Conservation (phyloP, 768 basidiomycete species). For the Tricholoma flavovirens region DNA sequence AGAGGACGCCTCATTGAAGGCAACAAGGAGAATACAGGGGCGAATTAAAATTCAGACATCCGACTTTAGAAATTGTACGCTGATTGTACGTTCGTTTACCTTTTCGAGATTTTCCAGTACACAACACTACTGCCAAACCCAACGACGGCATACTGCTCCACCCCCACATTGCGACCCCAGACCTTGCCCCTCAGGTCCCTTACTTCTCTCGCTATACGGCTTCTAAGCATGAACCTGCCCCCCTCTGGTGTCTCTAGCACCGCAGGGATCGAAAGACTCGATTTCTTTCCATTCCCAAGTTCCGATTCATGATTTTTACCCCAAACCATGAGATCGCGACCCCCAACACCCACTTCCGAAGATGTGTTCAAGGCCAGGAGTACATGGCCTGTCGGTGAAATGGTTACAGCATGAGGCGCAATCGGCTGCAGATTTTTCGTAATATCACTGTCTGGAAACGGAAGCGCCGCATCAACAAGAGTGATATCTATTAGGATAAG, state of each 20-base stretch:
- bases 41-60: not conserved
- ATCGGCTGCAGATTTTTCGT: conserved; percentile 58
- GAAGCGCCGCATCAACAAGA: conserved; percentile 3
- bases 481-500: not conserved
- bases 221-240: conserved; percentile 53
- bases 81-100: not conserved
- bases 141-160: conserved; percentile 59
- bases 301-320: conserved; percentile 71
- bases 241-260: conserved; percentile 46
- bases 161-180: conserved; percentile 53
- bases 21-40: not conserved
- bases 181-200: conserved; percentile 53
- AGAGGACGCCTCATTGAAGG: not conserved
- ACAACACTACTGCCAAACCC: conserved; percentile 62
- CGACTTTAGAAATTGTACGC: not conserved
- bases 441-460: conserved; percentile 57
- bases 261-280: conserved; percentile 50
- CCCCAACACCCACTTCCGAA: conserved; percentile 41
- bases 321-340: conserved; percentile 68
- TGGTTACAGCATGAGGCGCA: conserved; percentile 51
- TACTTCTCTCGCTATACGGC: conserved; percentile 44
- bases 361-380: conserved; percentile 66
- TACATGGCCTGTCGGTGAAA: conserved; percentile 74
- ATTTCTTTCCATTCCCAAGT: conserved; percentile 68
- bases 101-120: conserved; percentile 58